Base-by-base conservation (phyloP, 2,329 filamentous ascomycete species). In the Cryphonectria nitschkei region DNA sequence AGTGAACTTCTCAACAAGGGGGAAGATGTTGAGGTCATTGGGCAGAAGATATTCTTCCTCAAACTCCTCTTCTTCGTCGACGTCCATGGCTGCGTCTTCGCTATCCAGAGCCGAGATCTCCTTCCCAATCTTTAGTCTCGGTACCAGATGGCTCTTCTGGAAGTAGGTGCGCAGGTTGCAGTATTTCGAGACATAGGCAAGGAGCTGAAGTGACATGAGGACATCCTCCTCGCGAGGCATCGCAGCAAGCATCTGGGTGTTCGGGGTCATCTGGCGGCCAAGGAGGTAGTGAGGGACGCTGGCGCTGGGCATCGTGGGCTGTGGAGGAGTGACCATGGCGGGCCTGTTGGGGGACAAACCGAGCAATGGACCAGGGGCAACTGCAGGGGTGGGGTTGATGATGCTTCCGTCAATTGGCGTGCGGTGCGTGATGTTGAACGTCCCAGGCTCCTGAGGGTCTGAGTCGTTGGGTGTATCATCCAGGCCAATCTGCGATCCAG, bases 211-310 rank as follows among this genome's bases (percentile, higher is more conserved):
- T 7, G 96, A 98, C 95, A 99, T 98, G 74, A 99, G 86, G 2
- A 99, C 96, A 77, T 99, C 96, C 80, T 99, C 96, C 76, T 99
- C 96, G 66, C 96, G 90, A 13, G 96, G 96, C 92, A 98, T 97
- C 14, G 94, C 92, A 39, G 95, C 93, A 43, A 97, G 84, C 76
- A 97, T 91, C 75, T 92, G 90, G 22, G 92, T 88, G 77, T 89
- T 88, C 37, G 92, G 89, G 52, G 89, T 87, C 67, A 91, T 81
- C 63, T 89, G 89, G 52, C 92, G 90, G 76, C 97, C 92, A 66
- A 94, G 88, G 37, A 95, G 87, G 77, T 95, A 96, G 70, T 93
- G 89, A 56, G 94, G 91, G 70, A 96, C 91, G 72, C 89, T 92
- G 26, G 92, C 88, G 70, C 87, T 89, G 9, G 90, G 88, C 75